These are phyloP conservation scores for Batkoa obscura DNA, from an alignment of 371 early-diverging fungal species.

Conservation along the genomic window DNA sequence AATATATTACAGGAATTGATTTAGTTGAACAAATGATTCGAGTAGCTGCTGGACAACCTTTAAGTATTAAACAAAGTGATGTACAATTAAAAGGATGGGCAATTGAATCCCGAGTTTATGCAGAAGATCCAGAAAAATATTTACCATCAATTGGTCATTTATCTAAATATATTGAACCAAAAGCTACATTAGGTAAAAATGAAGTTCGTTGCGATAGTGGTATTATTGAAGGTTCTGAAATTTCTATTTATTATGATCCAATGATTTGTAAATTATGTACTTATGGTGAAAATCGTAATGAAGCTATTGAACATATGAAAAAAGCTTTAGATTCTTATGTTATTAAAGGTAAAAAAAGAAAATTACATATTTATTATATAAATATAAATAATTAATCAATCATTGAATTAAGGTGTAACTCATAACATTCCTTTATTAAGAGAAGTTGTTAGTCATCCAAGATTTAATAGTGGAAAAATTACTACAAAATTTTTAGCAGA, in stretches of 20 bases:
- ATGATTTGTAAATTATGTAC: slow-evolving; percentile 79
- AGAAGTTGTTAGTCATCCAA: slow-evolving; percentile 59
- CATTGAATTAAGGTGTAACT: slow-evolving; percentile 50
- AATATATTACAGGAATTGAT: slow-evolving; percentile 80
- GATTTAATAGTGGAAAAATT: slow-evolving; percentile 58
- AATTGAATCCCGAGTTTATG: slow-evolving; percentile 71
- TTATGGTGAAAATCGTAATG: slow-evolving; percentile 55
- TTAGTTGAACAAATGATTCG: slow-evolving; percentile 80
- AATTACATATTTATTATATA: slow-evolving; percentile 17
- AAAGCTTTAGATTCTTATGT: slow-evolving; percentile 75
- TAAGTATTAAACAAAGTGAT: slow-evolving; percentile 31
- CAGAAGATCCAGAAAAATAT: slow-evolving; percentile 75
- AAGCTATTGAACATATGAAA: slow-evolving; percentile 56
- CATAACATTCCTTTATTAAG: slow-evolving; percentile 88
- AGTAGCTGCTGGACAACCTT: slow-evolving; percentile 46
- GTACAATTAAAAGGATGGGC: slow-evolving; percentile 58
- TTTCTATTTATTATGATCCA: slow-evolving; percentile 68
- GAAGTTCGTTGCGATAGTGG: slow-evolving; percentile 65
- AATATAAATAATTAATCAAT: neutral
- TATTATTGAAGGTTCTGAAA: slow-evolving; percentile 60
- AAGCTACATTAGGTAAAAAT: slow-evolving; percentile 20
- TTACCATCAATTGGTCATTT: slow-evolving; percentile 83
- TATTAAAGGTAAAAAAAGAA: too few species aligned
- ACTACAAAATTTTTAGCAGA: slow-evolving; percentile 80
- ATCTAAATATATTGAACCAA: slow-evolving; percentile 50